Base-by-base conservation (phyloP, 139 green algal species). In the Auxenochlorella pyrenoidosa region DNA sequence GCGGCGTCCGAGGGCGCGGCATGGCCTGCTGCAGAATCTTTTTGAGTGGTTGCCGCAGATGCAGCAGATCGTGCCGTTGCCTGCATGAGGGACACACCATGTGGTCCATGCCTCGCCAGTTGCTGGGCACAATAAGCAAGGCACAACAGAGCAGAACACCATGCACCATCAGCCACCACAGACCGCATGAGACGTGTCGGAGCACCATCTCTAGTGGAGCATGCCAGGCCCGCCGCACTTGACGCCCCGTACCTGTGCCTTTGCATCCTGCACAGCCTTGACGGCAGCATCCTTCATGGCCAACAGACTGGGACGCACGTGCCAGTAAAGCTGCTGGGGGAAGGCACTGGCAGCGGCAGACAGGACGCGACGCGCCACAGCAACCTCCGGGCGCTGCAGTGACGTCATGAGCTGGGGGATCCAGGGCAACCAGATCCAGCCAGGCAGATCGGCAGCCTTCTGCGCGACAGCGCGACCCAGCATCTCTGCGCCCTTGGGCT, bases 371-470 rank as follows among this genome's bases (percentile, higher is more conserved):
- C 95, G 96, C 18, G 91, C 91, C 65, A 94, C 83, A 1, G 86
- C 71, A 21, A 86, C 89, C 90, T 99, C 97, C 38, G 93, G 92
- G 8, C 96, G 91, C 82, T 97, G 94, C 84, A 99, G 93, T 21
- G 89, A 90, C 16, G 92, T 92, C 81, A 99, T 93, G 83, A 99
- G 94, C 94, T 99, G 97, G 0, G 96, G 96, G 18, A 98, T 89
- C 93, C 95, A 99, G 32, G 93, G 88, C 85, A 99, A 93, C 97
- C 97, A 99, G 76, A 98, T 94, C 94, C 95, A 98, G n/a, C 88
- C 73, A 0, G 97, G 96, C 30, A 99, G 77, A 43, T 94, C 90
- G 40, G 24, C 70, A 32, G 80, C 81, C 66, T 86, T 78, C 86
- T 88, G 47, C 30, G 89, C 84, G 63, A 96, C 68, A 15, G 88